Conservation (phyloP, 2,329 filamentous ascomycete genomes). For the Apiospora marii region DNA sequence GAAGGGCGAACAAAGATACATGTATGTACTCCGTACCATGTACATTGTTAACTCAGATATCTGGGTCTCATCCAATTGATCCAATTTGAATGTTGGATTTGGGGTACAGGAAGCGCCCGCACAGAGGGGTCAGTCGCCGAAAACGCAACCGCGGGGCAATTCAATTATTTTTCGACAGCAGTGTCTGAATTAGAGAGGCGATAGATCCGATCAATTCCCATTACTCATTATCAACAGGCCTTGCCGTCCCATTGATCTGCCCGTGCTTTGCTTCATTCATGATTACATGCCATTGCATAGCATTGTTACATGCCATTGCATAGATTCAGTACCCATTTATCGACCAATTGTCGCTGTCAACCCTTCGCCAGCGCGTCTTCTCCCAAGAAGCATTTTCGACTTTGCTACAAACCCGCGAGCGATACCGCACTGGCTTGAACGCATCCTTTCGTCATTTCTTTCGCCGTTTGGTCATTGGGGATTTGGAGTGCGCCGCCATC, state of each 20-base stretch:
- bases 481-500: background rate
- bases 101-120: background rate
- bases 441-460: background rate
- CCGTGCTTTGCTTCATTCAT: background rate
- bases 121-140: constrained; percentile 11
- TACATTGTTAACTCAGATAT: background rate
- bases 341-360: background rate
- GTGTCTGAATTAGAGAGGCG: background rate
- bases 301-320: too few species aligned
- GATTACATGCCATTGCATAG: too few species aligned
- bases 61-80: background rate
- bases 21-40: too few species aligned
- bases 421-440: constrained; percentile 2
- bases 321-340: background rate
- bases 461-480: background rate
- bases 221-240: background rate
- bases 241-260: background rate
- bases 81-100: background rate
- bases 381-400: background rate
- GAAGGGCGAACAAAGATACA: background rate
- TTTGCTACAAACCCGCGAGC: background rate
- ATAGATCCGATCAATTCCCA: constrained; percentile 1
- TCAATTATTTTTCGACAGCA: background rate
- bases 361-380: background rate
- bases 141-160: constrained; percentile 21